Evolutionary conservation across 2,329 filamentous ascomycete species (phyloP).

Genomic region (Escovopsis sp.): DNA sequence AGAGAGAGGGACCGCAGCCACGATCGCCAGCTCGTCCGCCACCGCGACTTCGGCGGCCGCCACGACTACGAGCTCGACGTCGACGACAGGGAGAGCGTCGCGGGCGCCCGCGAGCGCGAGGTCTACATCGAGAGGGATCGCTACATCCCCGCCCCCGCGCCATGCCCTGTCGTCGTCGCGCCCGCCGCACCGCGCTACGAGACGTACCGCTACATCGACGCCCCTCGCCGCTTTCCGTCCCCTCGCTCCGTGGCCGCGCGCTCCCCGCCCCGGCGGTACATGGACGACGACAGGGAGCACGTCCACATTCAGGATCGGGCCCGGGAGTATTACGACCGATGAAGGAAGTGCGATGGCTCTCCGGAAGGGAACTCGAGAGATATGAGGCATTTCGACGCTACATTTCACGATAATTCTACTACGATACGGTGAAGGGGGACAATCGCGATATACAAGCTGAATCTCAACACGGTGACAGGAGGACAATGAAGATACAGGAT

Average conservation of each 20-base stretch:
- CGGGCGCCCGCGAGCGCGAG: conserved; percentile 17
- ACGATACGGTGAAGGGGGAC: too few species aligned
- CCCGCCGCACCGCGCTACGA: conserved; percentile 27
- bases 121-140: conserved; percentile 38
- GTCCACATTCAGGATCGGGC: conserved; percentile 12
- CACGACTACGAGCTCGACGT: background rate
- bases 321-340: conserved; percentile 3
- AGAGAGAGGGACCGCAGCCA: conserved; percentile 11
- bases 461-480: too few species aligned
- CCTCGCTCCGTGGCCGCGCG: conserved; percentile 1
- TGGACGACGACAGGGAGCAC: conserved; percentile 10
- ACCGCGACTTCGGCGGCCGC: conserved; percentile 15
- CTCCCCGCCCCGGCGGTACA: conserved; percentile 19
- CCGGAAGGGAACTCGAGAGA: too few species aligned
- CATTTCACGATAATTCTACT: too few species aligned
- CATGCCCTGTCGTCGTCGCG: conserved; percentile 27
- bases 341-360: conserved; percentile 7
- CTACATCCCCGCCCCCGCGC: conserved; percentile 27
- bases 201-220: conserved; percentile 39
- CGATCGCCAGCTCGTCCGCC: conserved; percentile 14
- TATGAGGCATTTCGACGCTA: too few species aligned
- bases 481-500: too few species aligned
- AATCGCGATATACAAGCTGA: too few species aligned
- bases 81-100: background rate
- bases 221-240: conserved; percentile 20